Base-by-base conservation (phyloP, 2,329 filamentous ascomycete genomes). In the Magnaporthiopsis poae region DNA sequence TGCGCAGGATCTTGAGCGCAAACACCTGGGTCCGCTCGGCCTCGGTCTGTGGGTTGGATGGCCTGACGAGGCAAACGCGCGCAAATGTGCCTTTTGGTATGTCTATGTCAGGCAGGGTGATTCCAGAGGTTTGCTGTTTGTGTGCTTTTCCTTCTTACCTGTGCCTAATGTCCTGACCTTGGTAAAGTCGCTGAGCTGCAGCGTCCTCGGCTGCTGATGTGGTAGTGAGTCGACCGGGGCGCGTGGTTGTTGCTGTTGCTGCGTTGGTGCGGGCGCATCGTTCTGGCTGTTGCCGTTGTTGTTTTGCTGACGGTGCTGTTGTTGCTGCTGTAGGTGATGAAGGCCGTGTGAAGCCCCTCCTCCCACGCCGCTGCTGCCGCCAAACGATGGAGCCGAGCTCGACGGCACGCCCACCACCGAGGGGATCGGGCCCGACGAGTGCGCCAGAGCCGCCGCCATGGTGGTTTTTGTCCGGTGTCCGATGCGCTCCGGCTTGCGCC, bases 1-100 rank as follows among this genome's bases (percentile, higher is more conserved):
- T 89, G 69, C 90, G 86, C 70, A 94, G 77, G 66, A 92, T 91
- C 82, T 94, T 94, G 73, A 94, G 82, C 62, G 90, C 90, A 77
- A 88, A 93, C n/a, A 93, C 89, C 71, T 87, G 84, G 73, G 83
- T 81, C 69, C 81, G 80, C 71, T 88, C 85, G 56, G 79, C 79
- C 29, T 83, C 74, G 65, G 69, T 74, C 75, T 75, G 73, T 66
- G 79, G 76, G 65, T 80, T 81, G 60, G 84, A 82, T 56, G 90
- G 84, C 68, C 86, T 86, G 65, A 91, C 90, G 68, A 94, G 85
- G 81, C 89, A 92, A 62, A 95, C 91, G 70, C 91, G 84, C 70
- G 91, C 91, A 80, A 95, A 95, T 15, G 90, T 92, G 69, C 90
- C 89, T 88, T 74, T 71, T 39, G 1, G 11, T 21, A 52, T 7